Conservation (phyloP, 306 rosid species). For the Lathyrus tuberosus region DNA sequence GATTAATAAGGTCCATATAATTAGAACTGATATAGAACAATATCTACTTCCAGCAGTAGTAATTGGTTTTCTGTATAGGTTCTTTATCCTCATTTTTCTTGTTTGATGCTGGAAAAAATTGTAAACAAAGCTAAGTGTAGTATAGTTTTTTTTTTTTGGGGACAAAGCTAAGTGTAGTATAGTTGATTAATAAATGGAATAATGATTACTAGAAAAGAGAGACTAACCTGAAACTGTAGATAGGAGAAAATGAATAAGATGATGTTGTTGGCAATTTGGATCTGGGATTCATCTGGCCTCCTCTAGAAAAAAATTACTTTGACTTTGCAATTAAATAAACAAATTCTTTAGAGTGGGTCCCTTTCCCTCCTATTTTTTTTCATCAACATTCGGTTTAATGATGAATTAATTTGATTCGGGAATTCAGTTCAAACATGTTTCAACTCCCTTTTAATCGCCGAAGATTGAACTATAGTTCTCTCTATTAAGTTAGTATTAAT, state of each 20-base stretch:
- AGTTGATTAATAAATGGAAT: not conserved
- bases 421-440: too few species aligned
- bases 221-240: not conserved
- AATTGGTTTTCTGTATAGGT: not conserved
- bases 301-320: not conserved
- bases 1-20: not conserved
- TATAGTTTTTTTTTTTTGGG: too few species aligned
- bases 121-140: not conserved
- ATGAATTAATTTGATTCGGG: too few species aligned
- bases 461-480: too few species aligned
- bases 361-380: too few species aligned
- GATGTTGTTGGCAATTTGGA: not conserved
- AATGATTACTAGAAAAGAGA: not conserved
- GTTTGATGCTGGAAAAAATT: not conserved
- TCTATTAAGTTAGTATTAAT: too few species aligned
- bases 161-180: not conserved
- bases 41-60: not conserved
- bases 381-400: too few species aligned
- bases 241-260: not conserved
- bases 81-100: not conserved
- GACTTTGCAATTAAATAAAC: not conserved
- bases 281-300: not conserved
- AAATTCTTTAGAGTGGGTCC: not conserved
- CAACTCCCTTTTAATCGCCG: too few species aligned
- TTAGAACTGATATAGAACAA: not conserved